phyloP scores from a whole-genome alignment of 345 rosid genomes.

The Arabis hirsuta region DNA sequence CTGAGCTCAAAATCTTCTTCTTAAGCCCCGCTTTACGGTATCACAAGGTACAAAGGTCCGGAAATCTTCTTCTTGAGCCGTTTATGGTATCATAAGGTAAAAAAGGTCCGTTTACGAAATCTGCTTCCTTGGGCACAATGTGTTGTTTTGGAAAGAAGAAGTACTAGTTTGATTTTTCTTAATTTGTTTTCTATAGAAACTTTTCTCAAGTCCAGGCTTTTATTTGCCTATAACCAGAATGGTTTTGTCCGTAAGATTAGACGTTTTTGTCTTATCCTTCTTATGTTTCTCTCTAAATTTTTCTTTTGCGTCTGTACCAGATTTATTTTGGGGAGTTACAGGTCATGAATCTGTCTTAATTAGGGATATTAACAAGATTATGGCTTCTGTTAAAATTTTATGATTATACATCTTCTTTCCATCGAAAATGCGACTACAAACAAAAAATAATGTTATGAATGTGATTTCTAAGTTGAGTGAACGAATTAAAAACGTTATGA shows the following conservation, averaged over 20 bases:
- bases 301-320: conserved; percentile 26
- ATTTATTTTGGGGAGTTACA: conserved; percentile 13
- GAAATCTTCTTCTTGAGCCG: conserved; percentile 14
- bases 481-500: no score
- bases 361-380: not conserved
- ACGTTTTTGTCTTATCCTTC: conserved; percentile 18
- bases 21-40: conserved; percentile 10
- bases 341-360: conserved; percentile 9
- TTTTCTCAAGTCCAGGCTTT: conserved; percentile 29
- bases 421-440: not conserved
- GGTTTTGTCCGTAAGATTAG: conserved; percentile 38
- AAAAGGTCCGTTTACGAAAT: not conserved
- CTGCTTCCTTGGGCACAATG: conserved; percentile 31
- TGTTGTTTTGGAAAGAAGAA: conserved; percentile 14
- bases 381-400: not conserved
- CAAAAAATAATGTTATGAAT: not conserved
- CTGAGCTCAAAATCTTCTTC: conserved; percentile 23
- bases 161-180: conserved; percentile 23
- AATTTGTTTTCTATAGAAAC: conserved; percentile 22
- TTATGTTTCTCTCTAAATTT: not conserved
- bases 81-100: conserved; percentile 7
- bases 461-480: no score
- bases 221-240: conserved; percentile 28
- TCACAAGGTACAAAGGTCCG: conserved; percentile 1
- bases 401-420: not conserved